A percentile compares a stretch with the other conserved stretches of the same genome.
phyloP scores from a whole-genome alignment of 306 rosid species.

The Prosopis cineraria region DNA sequence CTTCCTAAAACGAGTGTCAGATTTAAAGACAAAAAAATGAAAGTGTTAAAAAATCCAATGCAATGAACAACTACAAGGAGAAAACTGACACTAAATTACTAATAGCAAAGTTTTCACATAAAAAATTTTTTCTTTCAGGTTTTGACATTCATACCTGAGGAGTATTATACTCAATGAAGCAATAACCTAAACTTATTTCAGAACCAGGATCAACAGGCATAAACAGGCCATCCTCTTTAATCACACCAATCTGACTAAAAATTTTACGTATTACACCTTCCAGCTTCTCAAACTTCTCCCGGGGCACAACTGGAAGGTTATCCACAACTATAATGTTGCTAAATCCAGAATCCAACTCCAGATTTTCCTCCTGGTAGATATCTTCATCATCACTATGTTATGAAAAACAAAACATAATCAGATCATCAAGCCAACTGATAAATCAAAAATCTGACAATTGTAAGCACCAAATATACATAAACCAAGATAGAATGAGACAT shows the following conservation, averaged over 20 bases:
- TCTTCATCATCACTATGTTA: conserved; percentile 59
- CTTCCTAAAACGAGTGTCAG: conserved; percentile 60
- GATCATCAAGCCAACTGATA: not conserved
- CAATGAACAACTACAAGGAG: not conserved
- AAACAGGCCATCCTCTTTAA: conserved; percentile 62
- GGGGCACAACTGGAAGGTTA: conserved; percentile 63
- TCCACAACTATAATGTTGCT: conserved; percentile 59
- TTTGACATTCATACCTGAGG: conserved; percentile 48
- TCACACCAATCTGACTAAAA: conserved; percentile 61
- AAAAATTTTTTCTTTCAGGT: not conserved
- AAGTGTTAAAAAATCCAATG: not conserved
- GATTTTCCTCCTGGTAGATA: conserved; percentile 40
- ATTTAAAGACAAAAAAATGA: not conserved
- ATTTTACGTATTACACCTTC: conserved; percentile 60
- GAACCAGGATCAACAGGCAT: conserved; percentile 60
- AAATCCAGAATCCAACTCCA: conserved; percentile 61
- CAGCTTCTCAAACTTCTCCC: conserved; percentile 61
- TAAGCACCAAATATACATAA: not conserved
- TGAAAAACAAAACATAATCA: not conserved
- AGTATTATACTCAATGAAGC: conserved; percentile 63
- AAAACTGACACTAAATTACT: not conserved
- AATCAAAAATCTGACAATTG: not conserved
- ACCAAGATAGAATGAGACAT: not conserved
- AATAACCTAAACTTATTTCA: conserved; percentile 52
- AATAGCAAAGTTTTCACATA: not conserved